Evolutionary conservation across 805 yeast genomes (phyloP).

Genomic region (Clavispora asparagi): DNA sequence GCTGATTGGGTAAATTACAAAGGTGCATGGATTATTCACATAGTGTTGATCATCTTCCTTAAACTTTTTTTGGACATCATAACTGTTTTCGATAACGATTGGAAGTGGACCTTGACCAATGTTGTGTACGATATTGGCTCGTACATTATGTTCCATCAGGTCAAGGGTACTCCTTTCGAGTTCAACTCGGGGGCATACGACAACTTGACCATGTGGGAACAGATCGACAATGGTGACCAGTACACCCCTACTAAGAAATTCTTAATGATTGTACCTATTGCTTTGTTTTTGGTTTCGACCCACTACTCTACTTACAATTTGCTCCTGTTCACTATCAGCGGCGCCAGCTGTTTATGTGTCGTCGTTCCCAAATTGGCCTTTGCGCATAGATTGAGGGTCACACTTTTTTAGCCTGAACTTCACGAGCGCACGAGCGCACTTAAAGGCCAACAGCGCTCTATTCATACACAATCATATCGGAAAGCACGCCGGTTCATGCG

Average conservation of each 20-base stretch:
- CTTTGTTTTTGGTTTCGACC: conserved; percentile 76
- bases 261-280: conserved; percentile 87
- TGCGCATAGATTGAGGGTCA: conserved; percentile 71
- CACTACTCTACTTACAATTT: conserved; percentile 87
- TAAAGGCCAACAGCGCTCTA: not conserved
- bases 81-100: conserved; percentile 75
- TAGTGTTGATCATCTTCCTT: conserved; percentile 71
- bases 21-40: conserved; percentile 94
- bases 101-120: conserved; percentile 93
- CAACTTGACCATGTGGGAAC: conserved; percentile 98
- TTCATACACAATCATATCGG: not conserved
- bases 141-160: conserved; percentile 92
- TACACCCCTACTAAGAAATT: conserved; percentile 96
- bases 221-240: conserved; percentile 90
- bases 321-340: conserved; percentile 71
- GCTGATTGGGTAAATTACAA: conserved; percentile 95
- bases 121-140: conserved; percentile 86
- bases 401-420: conserved; percentile 24
- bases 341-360: conserved; percentile 75
- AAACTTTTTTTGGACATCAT: conserved; percentile 74
- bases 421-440: not conserved
- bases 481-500: not conserved
- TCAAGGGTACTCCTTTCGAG: conserved; percentile 96
- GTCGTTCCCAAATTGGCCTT: conserved; percentile 89
- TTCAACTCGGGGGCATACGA: conserved; percentile 96